Base-by-base conservation (phyloP, 148 eudicot species). In the Pouteria glomerata region DNA sequence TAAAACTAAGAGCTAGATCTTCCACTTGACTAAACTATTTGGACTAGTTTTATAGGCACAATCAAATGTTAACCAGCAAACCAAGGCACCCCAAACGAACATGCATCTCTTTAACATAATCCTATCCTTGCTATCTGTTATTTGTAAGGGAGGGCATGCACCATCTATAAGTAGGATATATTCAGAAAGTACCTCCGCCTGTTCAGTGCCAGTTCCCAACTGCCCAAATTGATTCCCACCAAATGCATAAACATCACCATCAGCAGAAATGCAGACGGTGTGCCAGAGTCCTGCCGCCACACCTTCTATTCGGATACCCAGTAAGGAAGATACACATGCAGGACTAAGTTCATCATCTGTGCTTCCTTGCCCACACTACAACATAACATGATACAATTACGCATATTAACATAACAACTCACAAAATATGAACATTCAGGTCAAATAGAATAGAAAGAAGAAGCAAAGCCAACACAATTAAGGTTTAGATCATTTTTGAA, bases 151-250 rank as follows among this genome's bases (percentile, higher is more conserved):
- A 31, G 62, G 60, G 48, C n/a, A n/a, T n/a, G n/a, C n/a, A n/a
- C n/a, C 24, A 73, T 47, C n/a, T 15, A 53, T 35, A 78, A 1
- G 21, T 29, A 26, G 31, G 19, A 52, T 10, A 6, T 51, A n/a
- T 35, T 13, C 6, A 15, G 50, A 66, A 69, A 14, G 27, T 83
- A 95, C 99, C 99, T 92, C 99, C n/a, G 96, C 94, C 77, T 95
- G 97, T 65, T 92, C 99, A 70, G 88, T 80, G 65, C 94, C 96
- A 52, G 96, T 95, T 70, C 99, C 99, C 69, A 95, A 77, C 83
- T 95, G 99, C 34, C 99, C 99, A 85, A 95, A 95, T 70, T 95
- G 99, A 81, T 95, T 95, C 26, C 99, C 99, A 27, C 99, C 99
- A 77, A 92, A 95, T 27, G 94, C 71, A 77, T 95, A 92, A 37